phyloP scores from a whole-genome alignment of 164 flowering plant genomes.

The Sedum album region DNA sequence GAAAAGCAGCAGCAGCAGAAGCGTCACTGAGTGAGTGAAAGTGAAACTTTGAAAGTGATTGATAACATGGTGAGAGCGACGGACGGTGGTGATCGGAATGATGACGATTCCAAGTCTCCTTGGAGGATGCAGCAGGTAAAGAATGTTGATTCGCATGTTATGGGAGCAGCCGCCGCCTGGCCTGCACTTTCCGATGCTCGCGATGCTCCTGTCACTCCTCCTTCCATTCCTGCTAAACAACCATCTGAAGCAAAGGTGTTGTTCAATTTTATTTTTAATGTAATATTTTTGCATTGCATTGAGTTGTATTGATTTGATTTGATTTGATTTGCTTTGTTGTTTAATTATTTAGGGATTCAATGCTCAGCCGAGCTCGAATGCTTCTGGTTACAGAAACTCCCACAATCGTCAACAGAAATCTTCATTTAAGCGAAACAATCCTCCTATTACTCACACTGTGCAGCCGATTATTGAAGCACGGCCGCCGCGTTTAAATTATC shows the following conservation, averaged over 20 bases:
- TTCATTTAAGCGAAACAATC: conserved; percentile 50
- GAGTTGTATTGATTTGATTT: background rate
- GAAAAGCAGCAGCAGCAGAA: too few species aligned
- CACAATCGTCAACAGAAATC: conserved; percentile 43
- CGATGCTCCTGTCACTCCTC: conserved; percentile 9
- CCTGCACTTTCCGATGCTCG: conserved; percentile 50
- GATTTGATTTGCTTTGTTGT: background rate
- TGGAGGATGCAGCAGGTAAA: conserved; percentile 43
- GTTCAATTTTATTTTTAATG: too few species aligned
- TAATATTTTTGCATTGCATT: too few species aligned
- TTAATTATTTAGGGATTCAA: conserved; percentile 31
- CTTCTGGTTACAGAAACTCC: conserved; percentile 37
- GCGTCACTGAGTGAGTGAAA: too few species aligned
- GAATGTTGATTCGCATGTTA: conserved; percentile 31
- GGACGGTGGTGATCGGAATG: conserved; percentile 12
- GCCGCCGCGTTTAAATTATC: conserved; percentile 36
- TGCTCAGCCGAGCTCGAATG: conserved; percentile 45
- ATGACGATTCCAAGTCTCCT: conserved; percentile 28
- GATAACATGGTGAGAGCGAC: conserved; percentile 35
- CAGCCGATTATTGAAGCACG: conserved; percentile 36
- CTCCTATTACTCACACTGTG: too few species aligned
- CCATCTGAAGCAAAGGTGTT: too few species aligned
- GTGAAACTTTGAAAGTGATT: background rate
- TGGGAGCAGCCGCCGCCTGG: conserved; percentile 60
- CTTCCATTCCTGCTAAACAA: conserved; percentile 12